Evolutionary conservation across 352 stramenopile genomes (phyloP).

Genomic region (Peronospora belbahrii): DNA sequence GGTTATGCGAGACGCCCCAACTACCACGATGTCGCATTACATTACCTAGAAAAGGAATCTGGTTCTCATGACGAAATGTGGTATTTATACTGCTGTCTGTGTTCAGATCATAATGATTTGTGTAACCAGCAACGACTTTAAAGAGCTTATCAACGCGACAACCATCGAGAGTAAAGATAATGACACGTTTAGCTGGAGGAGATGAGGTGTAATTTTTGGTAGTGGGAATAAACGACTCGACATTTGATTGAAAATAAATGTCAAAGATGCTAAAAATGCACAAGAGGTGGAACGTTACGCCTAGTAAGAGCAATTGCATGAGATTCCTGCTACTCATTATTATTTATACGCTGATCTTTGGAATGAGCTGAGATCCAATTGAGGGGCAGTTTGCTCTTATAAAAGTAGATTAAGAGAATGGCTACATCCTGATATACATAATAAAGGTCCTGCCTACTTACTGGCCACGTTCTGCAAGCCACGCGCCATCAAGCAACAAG

Average conservation of each 20-base stretch:
- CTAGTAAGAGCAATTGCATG: conserved; percentile 46
- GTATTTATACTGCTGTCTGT: not conserved
- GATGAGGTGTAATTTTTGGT: conserved; percentile 24
- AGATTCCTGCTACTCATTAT: too few relatives aligned
- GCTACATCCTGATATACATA: not conserved
- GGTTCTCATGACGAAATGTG: conserved; percentile 7
- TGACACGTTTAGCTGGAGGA: conserved; percentile 50
- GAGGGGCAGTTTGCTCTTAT: not conserved
- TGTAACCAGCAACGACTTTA: conserved; percentile 33
- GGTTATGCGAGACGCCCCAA: conserved; percentile 81
- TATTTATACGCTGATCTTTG: too few relatives aligned
- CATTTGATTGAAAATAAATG: conserved; percentile 82
- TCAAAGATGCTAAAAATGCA: conserved; percentile 83
- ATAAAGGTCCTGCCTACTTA: conserved; percentile 5
- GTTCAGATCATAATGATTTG: conserved; percentile 14
- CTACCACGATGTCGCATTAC: conserved; percentile 55
- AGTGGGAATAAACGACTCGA: conserved; percentile 49
- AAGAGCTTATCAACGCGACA: conserved; percentile 81
- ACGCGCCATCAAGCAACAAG: conserved; percentile 43
- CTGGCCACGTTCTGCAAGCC: conserved; percentile 31
- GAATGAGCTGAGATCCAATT: not conserved
- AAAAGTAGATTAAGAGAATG: not conserved
- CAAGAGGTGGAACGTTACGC: conserved; percentile 64
- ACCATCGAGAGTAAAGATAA: conserved; percentile 78
- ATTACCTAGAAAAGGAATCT: conserved; percentile 57